phyloP scores from a whole-genome alignment of 2,329 filamentous ascomycete genomes.

The Exophiala sp. region DNA sequence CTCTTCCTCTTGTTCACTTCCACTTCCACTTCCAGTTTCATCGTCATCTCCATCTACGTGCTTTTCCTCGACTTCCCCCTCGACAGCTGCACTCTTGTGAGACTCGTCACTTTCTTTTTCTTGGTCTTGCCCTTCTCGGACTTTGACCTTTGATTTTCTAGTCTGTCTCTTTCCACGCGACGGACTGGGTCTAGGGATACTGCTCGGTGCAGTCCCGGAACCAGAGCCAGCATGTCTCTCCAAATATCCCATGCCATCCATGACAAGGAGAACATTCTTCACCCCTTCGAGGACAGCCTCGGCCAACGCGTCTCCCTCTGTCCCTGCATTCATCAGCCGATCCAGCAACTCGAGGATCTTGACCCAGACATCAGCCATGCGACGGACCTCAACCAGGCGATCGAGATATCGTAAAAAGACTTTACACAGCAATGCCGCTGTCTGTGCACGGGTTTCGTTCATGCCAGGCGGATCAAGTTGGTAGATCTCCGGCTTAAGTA shows the following conservation, averaged over 20 bases:
- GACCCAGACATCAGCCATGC: constrained; percentile 79
- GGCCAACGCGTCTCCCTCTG: constrained; percentile 52
- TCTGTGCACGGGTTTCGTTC: constrained; percentile 90
- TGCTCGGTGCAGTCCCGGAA: background rate
- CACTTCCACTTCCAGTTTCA: background rate
- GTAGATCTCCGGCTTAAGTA: constrained; percentile 92
- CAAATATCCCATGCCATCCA: constrained; percentile 82
- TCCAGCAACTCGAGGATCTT: constrained; percentile 93
- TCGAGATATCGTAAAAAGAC: constrained; percentile 93
- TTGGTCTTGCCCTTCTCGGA: background rate
- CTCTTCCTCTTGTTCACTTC: constrained; percentile 34
- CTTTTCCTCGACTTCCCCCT: too few relatives aligned
- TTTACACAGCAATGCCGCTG: constrained; percentile 84
- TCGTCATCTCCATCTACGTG: background rate
- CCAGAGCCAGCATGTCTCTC: constrained; percentile 29
- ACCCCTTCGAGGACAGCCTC: constrained; percentile 92
- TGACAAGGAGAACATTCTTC: constrained; percentile 93
- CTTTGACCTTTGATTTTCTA: background rate
- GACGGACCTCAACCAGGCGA: constrained; percentile 74
- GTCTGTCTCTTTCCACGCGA: background rate
- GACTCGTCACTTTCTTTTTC: too few relatives aligned
- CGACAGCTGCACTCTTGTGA: too few relatives aligned
- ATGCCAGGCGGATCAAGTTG: constrained; percentile 86
- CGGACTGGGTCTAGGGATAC: background rate
- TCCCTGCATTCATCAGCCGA: constrained; percentile 73